Base-by-base conservation (phyloP, 192 early-diverging fungal species). In the Coemansia nantahalensis region DNA sequence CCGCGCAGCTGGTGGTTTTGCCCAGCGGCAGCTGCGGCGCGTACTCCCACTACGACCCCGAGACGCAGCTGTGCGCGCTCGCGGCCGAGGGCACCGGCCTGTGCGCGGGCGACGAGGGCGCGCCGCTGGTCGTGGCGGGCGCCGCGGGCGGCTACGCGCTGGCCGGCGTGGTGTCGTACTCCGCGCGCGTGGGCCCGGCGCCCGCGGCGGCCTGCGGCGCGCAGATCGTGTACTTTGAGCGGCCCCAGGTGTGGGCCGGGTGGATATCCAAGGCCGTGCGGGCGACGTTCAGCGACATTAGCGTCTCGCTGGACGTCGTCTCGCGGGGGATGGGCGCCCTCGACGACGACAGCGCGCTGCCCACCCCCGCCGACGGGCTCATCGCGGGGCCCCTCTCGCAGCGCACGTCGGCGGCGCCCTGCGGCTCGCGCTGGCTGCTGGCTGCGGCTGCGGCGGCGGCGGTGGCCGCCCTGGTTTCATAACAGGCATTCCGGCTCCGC, bases 61-160 rank as follows among this genome's bases (percentile, higher is more conserved):
- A 24, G 15, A 53, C 63, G 2, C 55, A 65, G 56, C 8, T 65
- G 16, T 65, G 63, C 19, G 56, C 36, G 5, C 18, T 16, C 2
- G 63, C 49, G 1, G 16, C 15, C 0, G 11, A 18, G 1, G 39
- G 51, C 0, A 37, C 19, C 16, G 28, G 41, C 26, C 15, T 48
- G 44, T 65, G 63, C 31, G 16, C 22, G 32, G 55, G 55, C 32
- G 63, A 65, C 24, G 63, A 57, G 24, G 63, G 63, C 5, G 63
- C 50, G 10, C 55, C 63, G 26, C 40, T 65, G 33, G 17, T 65
- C n/a, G 50, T 65, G 14, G 5, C 52, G 9, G n/a, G 19, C 17
- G 11, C 34, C 17, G 40, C 22, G 1, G 18, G 32, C 8, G 30
- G 30, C 9, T 16, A 45, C 13, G 63, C 63, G 16, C 32, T 65